Evolutionary conservation across 140 eudicot species (phyloP).

Genomic region (Erigeron philadelphicus): DNA sequence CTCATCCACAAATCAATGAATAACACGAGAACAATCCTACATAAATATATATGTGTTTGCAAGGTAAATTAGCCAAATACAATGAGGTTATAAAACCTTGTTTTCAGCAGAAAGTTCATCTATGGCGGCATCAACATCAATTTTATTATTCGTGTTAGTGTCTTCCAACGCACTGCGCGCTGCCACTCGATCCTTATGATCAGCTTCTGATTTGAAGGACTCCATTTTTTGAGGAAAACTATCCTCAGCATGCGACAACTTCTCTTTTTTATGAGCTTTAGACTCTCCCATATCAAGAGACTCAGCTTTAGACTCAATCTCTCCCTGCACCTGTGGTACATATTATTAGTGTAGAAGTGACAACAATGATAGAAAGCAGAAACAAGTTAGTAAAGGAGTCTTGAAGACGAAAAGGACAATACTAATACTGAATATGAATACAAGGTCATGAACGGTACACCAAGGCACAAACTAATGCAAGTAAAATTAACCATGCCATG

Average conservation of each 20-base stretch:
- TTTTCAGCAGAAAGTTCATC: constrained; percentile 23
- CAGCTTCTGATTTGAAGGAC: constrained; percentile 17
- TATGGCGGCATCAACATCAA: constrained; percentile 3
- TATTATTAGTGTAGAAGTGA: not conserved
- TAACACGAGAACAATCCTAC: constrained; percentile 1
- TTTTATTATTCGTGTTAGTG: constrained; percentile 12
- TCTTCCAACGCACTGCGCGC: constrained; percentile 25
- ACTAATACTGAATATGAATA: not conserved
- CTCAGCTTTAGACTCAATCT: constrained; percentile 24
- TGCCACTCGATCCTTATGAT: constrained; percentile 13
- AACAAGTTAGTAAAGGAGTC: not conserved
- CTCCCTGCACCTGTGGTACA: constrained; percentile 20
- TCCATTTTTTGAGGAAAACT: constrained; percentile 13
- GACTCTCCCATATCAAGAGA: constrained; percentile 21
- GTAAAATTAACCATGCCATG: no score
- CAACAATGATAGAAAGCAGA: not conserved
- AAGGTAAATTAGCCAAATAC: constrained; percentile 8
- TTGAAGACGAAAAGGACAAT: not conserved
- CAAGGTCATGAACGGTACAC: not conserved
- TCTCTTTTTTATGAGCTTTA: constrained; percentile 10
- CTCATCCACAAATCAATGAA: constrained; percentile 15
- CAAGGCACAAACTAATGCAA: no score
- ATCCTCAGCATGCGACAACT: not conserved
- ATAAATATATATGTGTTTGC: constrained; percentile 1
- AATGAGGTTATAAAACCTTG: constrained; percentile 2